Evolutionary conservation across 257 asterid species (phyloP).

Genomic region (Orobanche coerulescens): DNA sequence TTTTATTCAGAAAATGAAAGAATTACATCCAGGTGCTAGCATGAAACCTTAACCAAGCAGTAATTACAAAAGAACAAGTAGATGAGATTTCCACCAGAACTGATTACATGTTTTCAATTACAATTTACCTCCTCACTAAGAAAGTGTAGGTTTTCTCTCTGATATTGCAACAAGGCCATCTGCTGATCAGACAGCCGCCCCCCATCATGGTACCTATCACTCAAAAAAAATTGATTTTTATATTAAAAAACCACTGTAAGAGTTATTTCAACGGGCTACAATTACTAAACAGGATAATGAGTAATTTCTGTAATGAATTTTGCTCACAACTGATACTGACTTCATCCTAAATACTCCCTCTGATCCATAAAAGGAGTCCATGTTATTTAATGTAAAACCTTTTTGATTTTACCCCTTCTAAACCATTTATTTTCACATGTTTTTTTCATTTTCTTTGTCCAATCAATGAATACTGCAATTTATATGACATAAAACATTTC

Average conservation of each 20-base stretch:
- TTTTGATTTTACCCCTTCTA: too few species aligned
- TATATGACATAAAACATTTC: too few species aligned
- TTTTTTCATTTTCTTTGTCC: too few species aligned
- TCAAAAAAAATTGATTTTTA: constrained; percentile 11
- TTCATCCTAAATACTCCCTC: not conserved
- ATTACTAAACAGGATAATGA: constrained; percentile 11
- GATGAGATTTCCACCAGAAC: constrained; percentile 11
- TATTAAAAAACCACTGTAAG: not conserved
- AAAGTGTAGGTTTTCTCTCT: constrained; percentile 96
- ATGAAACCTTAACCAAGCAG: not conserved
- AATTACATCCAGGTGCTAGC: too few species aligned
- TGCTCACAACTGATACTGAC: constrained; percentile 11
- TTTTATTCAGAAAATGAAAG: too few species aligned
- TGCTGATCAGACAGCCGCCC: constrained; percentile 98
- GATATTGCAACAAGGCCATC: constrained; percentile 97
- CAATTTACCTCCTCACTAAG: constrained; percentile 84
- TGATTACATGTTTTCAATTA: not conserved
- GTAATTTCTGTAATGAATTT: not conserved
- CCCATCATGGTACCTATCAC: constrained; percentile 80
- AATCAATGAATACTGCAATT: too few species aligned
- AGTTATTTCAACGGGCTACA: not conserved
- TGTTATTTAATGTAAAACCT: too few species aligned
- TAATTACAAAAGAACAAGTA: not conserved
- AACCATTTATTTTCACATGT: too few species aligned
- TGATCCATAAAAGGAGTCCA: too few species aligned